phyloP scores from a whole-genome alignment of 768 basidiomycete genomes.

The Phylloporus rhodoxanthus region DNA sequence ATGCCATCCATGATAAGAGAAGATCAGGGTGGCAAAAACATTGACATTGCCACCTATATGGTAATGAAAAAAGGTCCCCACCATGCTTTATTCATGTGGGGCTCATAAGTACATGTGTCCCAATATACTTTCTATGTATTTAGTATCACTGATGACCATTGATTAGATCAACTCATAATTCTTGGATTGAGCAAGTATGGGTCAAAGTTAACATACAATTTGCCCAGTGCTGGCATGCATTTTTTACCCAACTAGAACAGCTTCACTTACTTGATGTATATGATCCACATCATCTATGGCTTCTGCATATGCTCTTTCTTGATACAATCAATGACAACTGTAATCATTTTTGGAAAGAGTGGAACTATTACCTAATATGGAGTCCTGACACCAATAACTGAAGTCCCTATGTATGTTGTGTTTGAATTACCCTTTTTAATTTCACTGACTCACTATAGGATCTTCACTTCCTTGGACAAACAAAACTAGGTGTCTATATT shows the following conservation, averaged over 20 bases:
- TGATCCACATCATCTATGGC: neutral
- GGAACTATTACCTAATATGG: neutral
- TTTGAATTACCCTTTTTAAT: no score
- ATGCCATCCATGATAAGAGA: constrained; percentile 24
- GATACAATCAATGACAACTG: neutral
- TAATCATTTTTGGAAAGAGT: neutral
- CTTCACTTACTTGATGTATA: neutral
- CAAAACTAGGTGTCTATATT: no score
- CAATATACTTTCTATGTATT: no score
- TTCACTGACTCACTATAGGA: no score
- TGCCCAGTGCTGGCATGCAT: constrained; percentile 36
- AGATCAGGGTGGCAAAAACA: constrained; percentile 29
- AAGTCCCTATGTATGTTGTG: neutral
- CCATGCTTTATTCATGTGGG: constrained; percentile 28
- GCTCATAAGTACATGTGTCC: no score
- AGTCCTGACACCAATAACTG: neutral
- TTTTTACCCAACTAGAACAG: constrained; percentile 26
- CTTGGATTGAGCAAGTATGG: constrained; percentile 41
- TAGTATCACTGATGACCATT: no score
- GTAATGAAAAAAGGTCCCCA: constrained; percentile 18
- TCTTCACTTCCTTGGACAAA: no score
- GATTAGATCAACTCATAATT: constrained; percentile 37
- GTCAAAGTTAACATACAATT: constrained; percentile 39
- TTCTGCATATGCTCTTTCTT: neutral
- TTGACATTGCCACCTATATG: constrained; percentile 25